Conservation (phyloP, 495 filamentous ascomycete genomes). For the Gamarada debralockiae region DNA sequence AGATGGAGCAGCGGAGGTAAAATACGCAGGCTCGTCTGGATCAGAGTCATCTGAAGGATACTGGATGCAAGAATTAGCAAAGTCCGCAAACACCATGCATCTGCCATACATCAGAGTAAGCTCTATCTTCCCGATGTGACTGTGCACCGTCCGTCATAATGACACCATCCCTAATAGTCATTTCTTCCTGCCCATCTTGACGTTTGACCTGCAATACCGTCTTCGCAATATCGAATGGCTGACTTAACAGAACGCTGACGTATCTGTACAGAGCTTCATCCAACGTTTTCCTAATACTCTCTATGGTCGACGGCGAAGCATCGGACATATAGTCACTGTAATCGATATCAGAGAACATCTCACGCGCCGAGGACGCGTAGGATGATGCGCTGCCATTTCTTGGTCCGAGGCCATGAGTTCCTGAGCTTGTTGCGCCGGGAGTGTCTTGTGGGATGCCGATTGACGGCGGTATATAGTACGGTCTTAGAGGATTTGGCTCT, state of each 20-base stretch:
- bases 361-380: slow-evolving; percentile 74
- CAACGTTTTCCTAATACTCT: slow-evolving; percentile 65
- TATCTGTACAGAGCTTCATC: slow-evolving; percentile 88
- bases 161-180: no score
- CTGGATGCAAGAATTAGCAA: slow-evolving; percentile 22
- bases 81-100: slow-evolving; percentile 4
- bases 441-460: slow-evolving; percentile 54
- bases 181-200: slow-evolving; percentile 39
- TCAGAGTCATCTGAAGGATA: slow-evolving; percentile 63
- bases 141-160: slow-evolving; percentile 23
- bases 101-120: slow-evolving; percentile 45
- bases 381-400: slow-evolving; percentile 42
- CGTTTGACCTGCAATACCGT: slow-evolving; percentile 77
- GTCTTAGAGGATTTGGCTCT: slow-evolving; percentile 83
- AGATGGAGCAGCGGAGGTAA: slow-evolving; percentile 66
- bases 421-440: slow-evolving; percentile 34
- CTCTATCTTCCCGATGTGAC: slow-evolving; percentile 34
- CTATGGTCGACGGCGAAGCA: slow-evolving; percentile 65
- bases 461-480: slow-evolving; percentile 89
- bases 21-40: slow-evolving; percentile 77
- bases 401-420: slow-evolving; percentile 30
- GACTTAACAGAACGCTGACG: slow-evolving; percentile 74
- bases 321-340: slow-evolving; percentile 84
- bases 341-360: slow-evolving; percentile 82
- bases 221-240: slow-evolving; percentile 97